Evolutionary conservation across 352 stramenopile genomes (phyloP).

Genomic region (Blastocystis sp.): DNA sequence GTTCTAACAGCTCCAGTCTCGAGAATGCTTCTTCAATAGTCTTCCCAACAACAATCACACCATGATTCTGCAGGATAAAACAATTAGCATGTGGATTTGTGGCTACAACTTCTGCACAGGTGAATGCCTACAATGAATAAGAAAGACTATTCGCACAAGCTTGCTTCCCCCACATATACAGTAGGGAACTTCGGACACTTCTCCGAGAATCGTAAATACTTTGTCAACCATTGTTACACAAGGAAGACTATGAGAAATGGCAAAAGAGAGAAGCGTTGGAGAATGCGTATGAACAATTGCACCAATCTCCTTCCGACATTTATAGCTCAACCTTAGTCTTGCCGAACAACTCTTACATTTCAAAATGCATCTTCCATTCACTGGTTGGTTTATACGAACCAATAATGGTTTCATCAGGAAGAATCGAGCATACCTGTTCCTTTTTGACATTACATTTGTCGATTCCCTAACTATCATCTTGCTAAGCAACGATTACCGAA

Average conservation of each 20-base stretch:
- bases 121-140: neutral
- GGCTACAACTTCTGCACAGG: neutral
- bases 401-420: neutral
- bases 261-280: conserved; percentile 36
- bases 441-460: conserved; percentile 30
- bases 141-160: neutral
- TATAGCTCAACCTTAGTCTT: neutral
- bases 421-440: conserved; percentile 21
- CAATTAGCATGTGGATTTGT: neutral
- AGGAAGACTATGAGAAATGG: conserved; percentile 33
- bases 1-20: conserved; percentile 11
- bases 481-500: neutral
- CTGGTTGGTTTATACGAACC: conserved; percentile 53
- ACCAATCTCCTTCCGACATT: neutral
- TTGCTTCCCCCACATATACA: conserved; percentile 10
- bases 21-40: neutral
- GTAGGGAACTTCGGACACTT: conserved; percentile 28
- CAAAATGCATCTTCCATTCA: conserved; percentile 59
- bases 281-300: conserved; percentile 52
- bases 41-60: conserved; percentile 13
- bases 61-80: conserved; percentile 45
- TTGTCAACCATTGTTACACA: neutral
- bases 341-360: neutral
- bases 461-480: conserved; percentile 1
- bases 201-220: neutral